Evolutionary conservation across 495 filamentous ascomycete genomes (phyloP), one percentile per base, ranked within the genome.

Genomic region (Cercophora scortea): DNA sequence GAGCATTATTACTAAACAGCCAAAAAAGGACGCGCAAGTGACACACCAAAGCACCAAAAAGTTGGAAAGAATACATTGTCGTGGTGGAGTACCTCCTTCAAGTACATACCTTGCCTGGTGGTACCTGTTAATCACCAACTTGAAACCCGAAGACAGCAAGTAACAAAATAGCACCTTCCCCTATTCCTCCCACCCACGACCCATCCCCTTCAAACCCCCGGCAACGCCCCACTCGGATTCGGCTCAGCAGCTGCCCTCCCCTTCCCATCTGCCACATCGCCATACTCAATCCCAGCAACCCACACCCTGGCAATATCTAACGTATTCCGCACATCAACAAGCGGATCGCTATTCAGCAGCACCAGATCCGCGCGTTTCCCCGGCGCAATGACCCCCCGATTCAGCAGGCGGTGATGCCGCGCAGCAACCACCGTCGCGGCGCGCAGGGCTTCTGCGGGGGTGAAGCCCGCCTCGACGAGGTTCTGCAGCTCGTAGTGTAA

Each of bases 361-460:
- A 76, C 38, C 12, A 75, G 42, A 47, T 76, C 73, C 0, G 73
- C 71, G 16, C 65, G 61, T 52, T 57, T 62, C 15, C 72, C 69
- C 1, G 59, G 52, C 12, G 38, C 52, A 54, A 76, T 70, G 11
- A 54, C 52, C 32, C 72, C 71, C 8, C 72, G 66, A 42, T 74
- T 63, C 0, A 44, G 34, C 10, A 64, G 39, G 25, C 45, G 47
- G 33, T 33, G 25, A 15, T 18, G 41, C 43, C 10, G 9, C 9
- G 43, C 43, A 3, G 25, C 60, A 45, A 33, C 40, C 3, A 60
- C 63, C 6, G 61, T 59, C 12, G 61, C 59, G 2, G 62, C 57
- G 32, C 16, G 13, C 8, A 69, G 51, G 8, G 64, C 64, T 17
- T 67, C 61, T 8, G 48, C 46, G 0, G 57, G 55, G n/a, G 60